These are phyloP conservation scores for Penicillium fimorum DNA, from an alignment of 495 filamentous ascomycete species.

Conservation along the genomic window DNA sequence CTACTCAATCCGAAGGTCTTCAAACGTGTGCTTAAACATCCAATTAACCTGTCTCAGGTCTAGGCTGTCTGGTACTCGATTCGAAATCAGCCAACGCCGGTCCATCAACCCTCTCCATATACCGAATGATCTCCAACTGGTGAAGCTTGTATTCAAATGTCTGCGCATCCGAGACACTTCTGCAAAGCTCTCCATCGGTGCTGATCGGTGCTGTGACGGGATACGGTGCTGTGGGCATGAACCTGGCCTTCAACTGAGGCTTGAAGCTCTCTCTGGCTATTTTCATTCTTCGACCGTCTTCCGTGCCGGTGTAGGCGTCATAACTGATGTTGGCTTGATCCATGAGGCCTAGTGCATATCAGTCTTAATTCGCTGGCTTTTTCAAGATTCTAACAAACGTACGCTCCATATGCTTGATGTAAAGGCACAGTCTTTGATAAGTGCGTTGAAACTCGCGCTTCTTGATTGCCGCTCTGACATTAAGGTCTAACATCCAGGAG, in stretches of 20 bases:
- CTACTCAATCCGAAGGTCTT: neutral
- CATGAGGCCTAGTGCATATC: neutral
- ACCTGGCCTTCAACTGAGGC: neutral
- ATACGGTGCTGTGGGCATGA: neutral
- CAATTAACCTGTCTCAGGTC: neutral
- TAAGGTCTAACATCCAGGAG: slow-evolving; percentile 9
- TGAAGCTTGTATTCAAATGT: slow-evolving; percentile 9
- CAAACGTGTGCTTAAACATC: neutral
- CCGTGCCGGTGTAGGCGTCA: neutral
- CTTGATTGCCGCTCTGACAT: slow-evolving; percentile 6
- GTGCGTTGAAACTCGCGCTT: slow-evolving; percentile 10
- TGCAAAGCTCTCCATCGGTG: neutral
- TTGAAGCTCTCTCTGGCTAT: neutral
- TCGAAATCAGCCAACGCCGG: slow-evolving; percentile 1
- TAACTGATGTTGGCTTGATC: neutral
- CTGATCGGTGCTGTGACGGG: slow-evolving; percentile 1
- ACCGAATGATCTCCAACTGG: slow-evolving; percentile 9
- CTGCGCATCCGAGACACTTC: slow-evolving; percentile 5
- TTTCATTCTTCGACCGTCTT: neutral
- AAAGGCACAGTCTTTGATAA: slow-evolving; percentile 1
- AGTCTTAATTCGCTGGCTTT: neutral
- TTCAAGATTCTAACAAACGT: neutral
- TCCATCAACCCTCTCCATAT: slow-evolving; percentile 2
- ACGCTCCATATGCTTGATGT: slow-evolving; percentile 10
- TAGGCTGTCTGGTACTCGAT: neutral